These are phyloP conservation scores for Albugo candida DNA, from an alignment of 352 stramenopile species.

Conservation along the genomic window DNA sequence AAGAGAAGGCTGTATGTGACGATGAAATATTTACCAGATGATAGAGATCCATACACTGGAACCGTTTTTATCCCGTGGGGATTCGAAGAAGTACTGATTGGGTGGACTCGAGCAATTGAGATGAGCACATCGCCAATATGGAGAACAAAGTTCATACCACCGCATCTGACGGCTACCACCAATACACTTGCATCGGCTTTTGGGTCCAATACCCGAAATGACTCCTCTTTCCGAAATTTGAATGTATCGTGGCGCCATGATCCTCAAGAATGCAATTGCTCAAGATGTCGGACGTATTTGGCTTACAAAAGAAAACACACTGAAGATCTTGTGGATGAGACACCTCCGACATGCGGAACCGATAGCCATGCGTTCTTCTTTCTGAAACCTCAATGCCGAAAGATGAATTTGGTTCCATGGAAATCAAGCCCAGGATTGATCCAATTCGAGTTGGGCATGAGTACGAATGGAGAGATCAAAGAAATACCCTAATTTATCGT, in stretches of 20 bases:
- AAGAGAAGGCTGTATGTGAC: slow-evolving; percentile 51
- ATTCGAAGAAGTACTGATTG: slow-evolving; percentile 44
- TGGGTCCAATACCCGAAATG: slow-evolving; percentile 32
- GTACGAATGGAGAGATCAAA: slow-evolving; percentile 42
- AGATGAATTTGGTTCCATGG: slow-evolving; percentile 68
- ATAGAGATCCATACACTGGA: slow-evolving; percentile 23
- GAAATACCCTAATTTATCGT: slow-evolving; percentile 42
- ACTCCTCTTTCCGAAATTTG: slow-evolving; percentile 52
- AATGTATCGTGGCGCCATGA: slow-evolving; percentile 63
- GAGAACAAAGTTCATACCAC: slow-evolving; percentile 6
- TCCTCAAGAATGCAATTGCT: slow-evolving; percentile 21
- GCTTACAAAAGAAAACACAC: neutral
- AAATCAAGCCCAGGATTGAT: slow-evolving; percentile 46
- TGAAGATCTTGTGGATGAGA: slow-evolving; percentile 3
- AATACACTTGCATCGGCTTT: neutral
- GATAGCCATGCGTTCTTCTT: slow-evolving; percentile 76
- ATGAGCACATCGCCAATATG: slow-evolving; percentile 29
- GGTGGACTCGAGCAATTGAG: slow-evolving; percentile 48
- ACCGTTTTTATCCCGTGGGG: slow-evolving; percentile 37
- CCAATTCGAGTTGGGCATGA: slow-evolving; percentile 56
- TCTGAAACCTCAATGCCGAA: slow-evolving; percentile 44
- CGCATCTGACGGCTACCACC: neutral
- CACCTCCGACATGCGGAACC: slow-evolving; percentile 19
- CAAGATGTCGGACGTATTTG: slow-evolving; percentile 20
- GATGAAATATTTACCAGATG: slow-evolving; percentile 65